Base-by-base conservation (phyloP, 2,329 filamentous ascomycete species). In the Cucurbitaria berberidis region DNA sequence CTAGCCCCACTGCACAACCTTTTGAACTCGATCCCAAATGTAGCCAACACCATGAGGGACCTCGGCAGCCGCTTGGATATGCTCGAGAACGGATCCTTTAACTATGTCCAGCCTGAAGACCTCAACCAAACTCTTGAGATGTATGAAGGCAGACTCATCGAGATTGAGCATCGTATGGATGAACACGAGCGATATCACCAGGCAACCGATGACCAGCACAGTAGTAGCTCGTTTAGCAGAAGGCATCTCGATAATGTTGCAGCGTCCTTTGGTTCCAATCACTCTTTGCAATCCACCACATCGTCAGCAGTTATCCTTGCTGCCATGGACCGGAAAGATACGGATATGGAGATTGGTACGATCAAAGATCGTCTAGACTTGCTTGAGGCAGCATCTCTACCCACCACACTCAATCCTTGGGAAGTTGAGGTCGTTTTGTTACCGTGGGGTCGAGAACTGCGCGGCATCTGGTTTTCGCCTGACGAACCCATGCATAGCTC, bases 381-480 rank as follows among this genome's bases (percentile, higher is more conserved):
- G 38, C 77, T 90, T 9, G 86, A 89, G 69, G 80, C 81, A 5
- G 77, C 71, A 4, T 69, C 82, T 9, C 73, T 86, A 26, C 89
- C 89, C n/a, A 86, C 88, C 0, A 78, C 79, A 24, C 74, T 76
- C 36, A 80, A 84, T 35, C 88, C 89, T 0, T 92, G 89, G 88
- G 84, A 89, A 59, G 77, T 93, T 1, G 89, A 93, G 66, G 87
- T 93, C 4, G 85, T 93, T 1, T 85, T 92, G 51, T 72, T 93
- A 7, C 90, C 90, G 1, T 93, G 90, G 70, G 82, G 82, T 4
- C 73, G 77, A 36, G 72, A 79, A n/a, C 67, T 85, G 19, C 77
- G 75, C 54, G 82, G 82, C 2, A 77, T 84, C 19, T 85, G 82
- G 82, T 81, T 78, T 48, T 74, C 78, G 8, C 67, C 75, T 8